These are phyloP conservation scores for Fragilaria radians DNA, from an alignment of 108 stramenopile species.

Conservation along the genomic window DNA sequence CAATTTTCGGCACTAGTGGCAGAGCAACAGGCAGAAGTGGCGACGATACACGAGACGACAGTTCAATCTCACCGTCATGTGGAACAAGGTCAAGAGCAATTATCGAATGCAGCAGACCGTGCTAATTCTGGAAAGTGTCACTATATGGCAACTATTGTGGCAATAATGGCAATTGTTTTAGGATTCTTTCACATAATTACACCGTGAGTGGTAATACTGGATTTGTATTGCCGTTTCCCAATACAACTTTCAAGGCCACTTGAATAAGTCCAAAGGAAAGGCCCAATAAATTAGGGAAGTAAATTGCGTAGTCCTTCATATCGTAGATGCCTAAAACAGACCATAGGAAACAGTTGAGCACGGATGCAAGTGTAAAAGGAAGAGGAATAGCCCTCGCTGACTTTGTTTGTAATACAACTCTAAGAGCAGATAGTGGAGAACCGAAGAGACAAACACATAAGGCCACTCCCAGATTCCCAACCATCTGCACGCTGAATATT, in stretches of 20 bases:
- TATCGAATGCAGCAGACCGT: slow-evolving; percentile 68
- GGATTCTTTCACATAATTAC: slow-evolving; percentile 66
- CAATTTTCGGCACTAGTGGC: slow-evolving; percentile 73
- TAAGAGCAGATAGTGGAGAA: slow-evolving; percentile 57
- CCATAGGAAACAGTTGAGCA: slow-evolving; percentile 70
- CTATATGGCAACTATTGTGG: slow-evolving; percentile 73
- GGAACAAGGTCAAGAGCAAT: slow-evolving; percentile 66
- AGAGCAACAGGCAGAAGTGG: slow-evolving; percentile 74
- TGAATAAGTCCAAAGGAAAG: slow-evolving; percentile 57
- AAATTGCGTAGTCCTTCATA: slow-evolving; percentile 73
- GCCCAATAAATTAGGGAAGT: slow-evolving; percentile 68
- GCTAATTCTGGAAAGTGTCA: slow-evolving; percentile 61
- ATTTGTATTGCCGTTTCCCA: slow-evolving; percentile 28
- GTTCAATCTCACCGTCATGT: slow-evolving; percentile 68
- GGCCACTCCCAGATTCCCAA: slow-evolving; percentile 37
- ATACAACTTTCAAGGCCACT: slow-evolving; percentile 50
- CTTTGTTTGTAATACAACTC: slow-evolving; percentile 52
- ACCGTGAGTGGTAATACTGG: slow-evolving; percentile 22
- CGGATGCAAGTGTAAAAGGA: slow-evolving; percentile 72
- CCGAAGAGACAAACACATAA: slow-evolving; percentile 66
- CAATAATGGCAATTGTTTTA: slow-evolving; percentile 45
- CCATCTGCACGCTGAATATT: slow-evolving; percentile 12
- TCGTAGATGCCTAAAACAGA: slow-evolving; percentile 46
- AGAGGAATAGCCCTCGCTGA: slow-evolving; percentile 71
- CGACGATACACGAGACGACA: slow-evolving; percentile 58